These are phyloP conservation scores for Magnolia sinica DNA, from an alignment of 164 flowering plant genomes.

Conservation along the genomic window DNA sequence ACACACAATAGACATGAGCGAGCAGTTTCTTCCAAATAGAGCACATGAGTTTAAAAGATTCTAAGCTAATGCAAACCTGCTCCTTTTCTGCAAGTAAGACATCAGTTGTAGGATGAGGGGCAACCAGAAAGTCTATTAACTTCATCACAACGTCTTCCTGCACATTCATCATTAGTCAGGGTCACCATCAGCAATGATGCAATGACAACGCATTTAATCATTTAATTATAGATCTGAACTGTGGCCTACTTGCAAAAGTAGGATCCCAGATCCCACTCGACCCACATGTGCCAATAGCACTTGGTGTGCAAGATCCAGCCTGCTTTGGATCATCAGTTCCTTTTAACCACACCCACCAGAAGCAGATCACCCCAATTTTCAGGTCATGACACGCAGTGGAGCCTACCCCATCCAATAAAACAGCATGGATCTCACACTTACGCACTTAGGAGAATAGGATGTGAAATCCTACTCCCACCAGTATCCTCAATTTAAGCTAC, in stretches of 20 bases:
- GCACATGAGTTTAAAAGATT: not conserved
- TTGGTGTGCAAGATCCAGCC: no score
- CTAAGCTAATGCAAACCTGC: constrained; percentile 35
- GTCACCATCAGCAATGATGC: not conserved
- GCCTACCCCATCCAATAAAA: not conserved
- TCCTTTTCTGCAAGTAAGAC: constrained; percentile 76
- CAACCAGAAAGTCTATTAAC: constrained; percentile 73
- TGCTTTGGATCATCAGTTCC: no score
- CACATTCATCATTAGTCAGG: constrained; percentile 10
- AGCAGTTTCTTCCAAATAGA: not conserved
- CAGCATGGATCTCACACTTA: not conserved
- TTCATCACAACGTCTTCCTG: constrained; percentile 85
- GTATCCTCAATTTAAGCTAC: not conserved
- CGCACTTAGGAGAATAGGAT: not conserved
- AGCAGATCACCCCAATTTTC: constrained; percentile 9
- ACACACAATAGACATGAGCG: not conserved
- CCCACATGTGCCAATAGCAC: no score
- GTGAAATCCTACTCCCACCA: no score
- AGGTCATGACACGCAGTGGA: not conserved
- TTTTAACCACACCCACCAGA: not conserved
- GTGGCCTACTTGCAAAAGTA: no score
- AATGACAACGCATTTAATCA: not conserved
- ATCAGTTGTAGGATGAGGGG: constrained; percentile 72
- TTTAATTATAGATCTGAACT: no score
- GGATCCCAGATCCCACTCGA: no score